Conservation (phyloP, 306 rosid genomes). For the Cucurbita argyrosperma region DNA sequence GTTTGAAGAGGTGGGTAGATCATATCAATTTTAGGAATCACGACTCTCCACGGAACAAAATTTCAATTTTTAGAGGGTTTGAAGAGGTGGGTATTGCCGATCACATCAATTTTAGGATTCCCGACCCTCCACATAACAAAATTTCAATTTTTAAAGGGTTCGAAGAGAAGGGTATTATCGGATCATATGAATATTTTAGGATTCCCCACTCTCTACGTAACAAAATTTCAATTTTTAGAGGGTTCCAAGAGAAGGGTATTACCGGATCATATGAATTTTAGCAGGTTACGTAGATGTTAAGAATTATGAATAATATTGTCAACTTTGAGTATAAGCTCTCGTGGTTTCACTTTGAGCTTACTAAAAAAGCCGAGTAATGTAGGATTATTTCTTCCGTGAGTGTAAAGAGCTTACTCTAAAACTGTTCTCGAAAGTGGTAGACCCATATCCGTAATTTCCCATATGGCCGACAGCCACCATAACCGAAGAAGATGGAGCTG, state of each 20-base stretch:
- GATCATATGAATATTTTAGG: not conserved
- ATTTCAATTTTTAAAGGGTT: not conserved
- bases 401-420: slow-evolving; percentile 53
- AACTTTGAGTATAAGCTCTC: no score
- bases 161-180: not conserved
- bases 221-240: not conserved
- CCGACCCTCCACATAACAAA: not conserved
- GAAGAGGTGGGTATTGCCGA: not conserved
- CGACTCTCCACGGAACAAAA: not conserved
- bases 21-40: no score
- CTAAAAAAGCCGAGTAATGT: no score
- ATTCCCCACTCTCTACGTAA: no score
- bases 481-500: slow-evolving; percentile 25
- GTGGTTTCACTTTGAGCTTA: no score
- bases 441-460: slow-evolving; percentile 63
- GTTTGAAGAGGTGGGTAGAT: not conserved
- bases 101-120: no score
- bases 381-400: no score
- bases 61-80: not conserved
- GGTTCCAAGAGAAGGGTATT: not conserved
- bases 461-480: slow-evolving; percentile 42
- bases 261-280: no score
- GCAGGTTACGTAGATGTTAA: no score
- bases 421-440: slow-evolving; percentile 58
- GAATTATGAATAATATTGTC: no score